Evolutionary conservation across 345 rosid species (phyloP), one percentile per base, ranked within the genome.

Genomic region (Gossypium bickii): DNA sequence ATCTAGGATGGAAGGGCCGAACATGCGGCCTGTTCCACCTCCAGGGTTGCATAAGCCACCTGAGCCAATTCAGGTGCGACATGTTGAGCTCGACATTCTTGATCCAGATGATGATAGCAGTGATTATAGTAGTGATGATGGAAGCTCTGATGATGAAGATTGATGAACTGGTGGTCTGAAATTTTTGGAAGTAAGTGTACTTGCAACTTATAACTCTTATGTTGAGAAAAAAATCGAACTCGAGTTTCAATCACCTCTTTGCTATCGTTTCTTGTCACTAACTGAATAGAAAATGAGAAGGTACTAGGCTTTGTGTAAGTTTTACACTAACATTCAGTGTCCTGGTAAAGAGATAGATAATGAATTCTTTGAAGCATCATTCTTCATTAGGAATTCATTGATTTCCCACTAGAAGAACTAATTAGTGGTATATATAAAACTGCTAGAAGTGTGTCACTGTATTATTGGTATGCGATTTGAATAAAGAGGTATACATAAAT

Each of bases 1-100:
- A 12, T 38, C 63, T 59, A 59, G 63, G 29, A 24, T 59, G 63
- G 63, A 59, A 24, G 63, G 63, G 63, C 63, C 29, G 12, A 58
- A 24, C 63, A 22, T 59, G 22, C 22, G 58, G 38, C 63, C 63
- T 24, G 63, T 72, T 56, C 86, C 87, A 73, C 86, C 85, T 73
- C 87, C 69, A 8, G 95, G 87, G 68, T 80, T 85, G 80, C 90
- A 80, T 62, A 87, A 85, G 79, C 94, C 85, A 29, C 84, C 92
- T 1, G 97, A 85, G 38, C 78, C 91, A 1, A 88, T 95, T 77
- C 97, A 88, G 57, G 98, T 95, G 73, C 86, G 89, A 64, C 93
- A 87, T 74, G 98, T 95, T 66, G 90, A 93, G 77, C 84, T 95
- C 38, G 99, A 95, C 65, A 90, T 95, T 79, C 75, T 79, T 69